Base-by-base conservation (phyloP, 1,284 basidiomycete species). In the Jaminaea rosea region DNA sequence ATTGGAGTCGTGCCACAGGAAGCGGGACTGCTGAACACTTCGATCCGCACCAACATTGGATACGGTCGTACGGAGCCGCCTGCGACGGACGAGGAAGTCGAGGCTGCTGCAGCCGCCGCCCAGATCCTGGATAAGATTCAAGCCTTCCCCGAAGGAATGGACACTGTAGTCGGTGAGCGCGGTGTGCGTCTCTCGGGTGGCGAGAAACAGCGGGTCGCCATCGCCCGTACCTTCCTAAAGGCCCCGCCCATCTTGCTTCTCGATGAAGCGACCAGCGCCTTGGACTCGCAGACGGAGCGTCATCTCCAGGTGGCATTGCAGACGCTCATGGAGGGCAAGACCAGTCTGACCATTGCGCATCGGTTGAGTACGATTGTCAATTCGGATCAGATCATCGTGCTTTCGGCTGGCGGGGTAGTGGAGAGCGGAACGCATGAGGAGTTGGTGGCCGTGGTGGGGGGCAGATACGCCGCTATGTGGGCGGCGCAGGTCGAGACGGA, bases 181-280 rank as follows among this genome's bases (percentile, higher is more conserved):
- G 88, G 88, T 27, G 82, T 90, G 13, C 78, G 87, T 44, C 76
- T 92, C 44, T 69, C 63, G 4, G 77, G 77, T 1, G 71, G 71
- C 28, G 87, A 89, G 76, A 87, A 87, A 76, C 88, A 90, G 68
- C 80, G 86, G 3, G 86, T 90, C 10, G 85, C 89, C 10, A 84
- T 94, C 64, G 88, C 90, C 0, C 79, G 88, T 46, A 89, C 88
- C 2, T 78, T 93, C 45, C 76, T 88, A 50, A 92, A 92, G 76
- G 86, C 86, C 67, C 86, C 90, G 15, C 86, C 87, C 5, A 83
- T 91, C 50, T 74, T 92, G 36, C 78, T 91, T 13, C 72, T 91
- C 46, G 89, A 91, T 72, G 87, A 88, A 75, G 86, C 86, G 11
- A 87, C 69, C 1, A 84, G 11, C 82, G 84, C 71, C 13, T 59